Base-by-base conservation (phyloP, 805 yeast genomes). In the Cyberlindnera euphorbiae region DNA sequence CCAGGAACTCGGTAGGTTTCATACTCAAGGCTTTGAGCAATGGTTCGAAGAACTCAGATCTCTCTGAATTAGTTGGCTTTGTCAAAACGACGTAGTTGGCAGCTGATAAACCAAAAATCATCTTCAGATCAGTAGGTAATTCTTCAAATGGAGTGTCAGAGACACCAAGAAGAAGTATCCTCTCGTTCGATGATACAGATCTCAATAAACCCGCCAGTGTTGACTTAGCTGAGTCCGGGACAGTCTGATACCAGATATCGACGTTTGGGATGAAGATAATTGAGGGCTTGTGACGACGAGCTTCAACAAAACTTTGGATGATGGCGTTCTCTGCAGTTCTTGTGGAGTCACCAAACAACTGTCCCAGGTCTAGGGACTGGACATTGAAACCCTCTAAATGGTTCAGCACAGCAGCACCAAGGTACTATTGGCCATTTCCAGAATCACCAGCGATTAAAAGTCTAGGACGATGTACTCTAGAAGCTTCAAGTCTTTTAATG, bases 351-450 rank as follows among this genome's bases (percentile, higher is more conserved):
- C 87, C 77, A 44, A 79, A 77, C 36, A 93, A 55, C 7, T 80
- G 69, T 2, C 88, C 83, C 39, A 93, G 63, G 55, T 93, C 98
- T 28, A 93, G 66, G 1, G 83, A 75, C 56, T 93, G 97, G 11
- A 87, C 79, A 52, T 87, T 90, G 50, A 81, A 86, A 0, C 96
- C 95, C 60, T 93, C 98, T 34, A 93, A 63, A 46, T 77, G 71
- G 50, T 87, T 82, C 35, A 90, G 64, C 8, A 89, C 66, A 0
- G 97, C 96, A 3, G 88, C 69, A 4, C 88, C 82, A 8, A 93
- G 56, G 55, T 90, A 88, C 45, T 77, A 82, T 52, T 89, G 96
- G 1, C 97, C 99, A 58, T 75, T 75, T 0, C 97, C 97, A 11
- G 67, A 62, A 2, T 66, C 63, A 5, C 97, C 97, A 29, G 77